Evolutionary conservation across 2,329 filamentous ascomycete species (phyloP).

Genomic region (Neopestalotiopsis sp.): DNA sequence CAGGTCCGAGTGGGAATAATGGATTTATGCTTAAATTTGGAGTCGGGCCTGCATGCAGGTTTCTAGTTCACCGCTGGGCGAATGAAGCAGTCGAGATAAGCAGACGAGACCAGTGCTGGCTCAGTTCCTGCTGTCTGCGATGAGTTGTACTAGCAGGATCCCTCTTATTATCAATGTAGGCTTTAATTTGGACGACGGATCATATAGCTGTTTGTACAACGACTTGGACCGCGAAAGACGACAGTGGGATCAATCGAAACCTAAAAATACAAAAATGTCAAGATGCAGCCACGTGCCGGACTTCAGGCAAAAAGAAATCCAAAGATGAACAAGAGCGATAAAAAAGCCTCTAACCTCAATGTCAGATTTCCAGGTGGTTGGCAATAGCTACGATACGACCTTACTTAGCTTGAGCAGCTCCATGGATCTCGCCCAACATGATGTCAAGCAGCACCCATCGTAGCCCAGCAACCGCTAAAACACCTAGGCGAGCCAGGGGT

Average conservation of each 20-base stretch:
- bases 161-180: neutral
- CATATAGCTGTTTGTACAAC: neutral
- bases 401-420: neutral
- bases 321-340: neutral
- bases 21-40: neutral
- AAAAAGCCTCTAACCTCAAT: neutral
- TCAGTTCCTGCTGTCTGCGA: neutral
- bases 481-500: neutral
- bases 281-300: neutral
- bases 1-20: neutral
- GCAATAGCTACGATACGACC: neutral
- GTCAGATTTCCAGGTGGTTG: conserved; percentile 13
- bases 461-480: conserved; percentile 14
- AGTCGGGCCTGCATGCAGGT: neutral
- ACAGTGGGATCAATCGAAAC: neutral
- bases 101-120: neutral
- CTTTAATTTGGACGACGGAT: neutral
- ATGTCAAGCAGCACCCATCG: conserved; percentile 17
- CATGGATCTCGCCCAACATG: neutral
- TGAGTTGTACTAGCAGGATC: conserved; percentile 4
- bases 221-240: neutral
- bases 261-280: neutral
- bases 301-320: neutral
- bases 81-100: conserved; percentile 1
- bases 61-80: neutral